phyloP scores from a whole-genome alignment of 179 eudicot genomes.

The Nepenthes alata region DNA sequence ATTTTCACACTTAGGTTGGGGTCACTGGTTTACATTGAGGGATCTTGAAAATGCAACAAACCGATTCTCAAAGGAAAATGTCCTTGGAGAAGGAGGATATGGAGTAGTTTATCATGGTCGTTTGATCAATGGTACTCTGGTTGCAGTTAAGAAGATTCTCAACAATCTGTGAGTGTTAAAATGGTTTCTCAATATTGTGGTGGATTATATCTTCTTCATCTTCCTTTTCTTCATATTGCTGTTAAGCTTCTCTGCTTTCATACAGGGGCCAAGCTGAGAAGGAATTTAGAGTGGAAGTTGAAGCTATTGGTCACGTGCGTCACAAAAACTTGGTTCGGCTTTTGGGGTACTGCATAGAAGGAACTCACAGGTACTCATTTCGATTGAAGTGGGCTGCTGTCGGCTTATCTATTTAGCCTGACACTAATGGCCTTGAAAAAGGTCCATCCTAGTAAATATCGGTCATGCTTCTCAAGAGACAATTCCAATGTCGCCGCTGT shows the following conservation, averaged over 20 bases:
- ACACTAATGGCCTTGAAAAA: too few relatives aligned
- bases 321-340: constrained; percentile 89
- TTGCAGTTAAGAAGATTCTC: constrained; percentile 82
- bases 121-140: constrained; percentile 72
- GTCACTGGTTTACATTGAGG: constrained; percentile 93
- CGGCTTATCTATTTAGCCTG: not conserved
- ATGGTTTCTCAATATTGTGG: not conserved
- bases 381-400: not conserved
- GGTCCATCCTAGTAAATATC: not conserved
- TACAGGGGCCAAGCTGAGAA: constrained; percentile 95
- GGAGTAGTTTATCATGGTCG: constrained; percentile 79
- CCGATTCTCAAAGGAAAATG: constrained; percentile 82
- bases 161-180: constrained; percentile 65
- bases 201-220: not conserved
- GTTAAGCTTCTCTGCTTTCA: constrained; percentile 6
- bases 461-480: not conserved
- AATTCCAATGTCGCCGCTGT: not conserved
- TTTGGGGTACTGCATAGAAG: constrained; percentile 90
- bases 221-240: constrained; percentile 11
- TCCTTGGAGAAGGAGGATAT: constrained; percentile 96
- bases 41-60: constrained; percentile 81
- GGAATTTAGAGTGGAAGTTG: constrained; percentile 92
- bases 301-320: constrained; percentile 96
- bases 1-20: constrained; percentile 95
- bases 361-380: constrained; percentile 64